These are phyloP conservation scores for Alternaria burnsii DNA, from an alignment of 2,329 filamentous ascomycete genomes.

Conservation along the genomic window DNA sequence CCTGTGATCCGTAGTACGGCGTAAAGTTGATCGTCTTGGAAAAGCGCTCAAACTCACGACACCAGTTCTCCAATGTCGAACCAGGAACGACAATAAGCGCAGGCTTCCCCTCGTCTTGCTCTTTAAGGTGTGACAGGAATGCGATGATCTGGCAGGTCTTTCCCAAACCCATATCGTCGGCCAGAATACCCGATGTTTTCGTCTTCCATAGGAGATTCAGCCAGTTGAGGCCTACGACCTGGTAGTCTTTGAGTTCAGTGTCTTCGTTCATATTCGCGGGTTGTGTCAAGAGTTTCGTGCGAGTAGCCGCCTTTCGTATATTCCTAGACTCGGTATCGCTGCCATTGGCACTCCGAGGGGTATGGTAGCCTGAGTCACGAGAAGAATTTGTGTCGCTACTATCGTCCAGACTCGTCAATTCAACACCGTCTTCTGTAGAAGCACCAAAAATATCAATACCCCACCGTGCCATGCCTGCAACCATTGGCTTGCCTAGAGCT, in stretches of 20 bases:
- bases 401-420: constrained; percentile 64
- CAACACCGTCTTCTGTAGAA: constrained; percentile 68
- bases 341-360: constrained; percentile 57
- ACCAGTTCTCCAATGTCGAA: constrained; percentile 95
- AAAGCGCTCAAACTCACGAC: constrained; percentile 87
- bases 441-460: constrained; percentile 71
- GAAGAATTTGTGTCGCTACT: constrained; percentile 49
- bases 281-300: constrained; percentile 66
- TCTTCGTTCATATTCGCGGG: constrained; percentile 79
- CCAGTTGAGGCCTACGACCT: constrained; percentile 95
- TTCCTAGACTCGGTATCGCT: constrained; percentile 59
- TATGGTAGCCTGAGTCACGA: constrained; percentile 74
- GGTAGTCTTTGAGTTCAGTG: constrained; percentile 87
- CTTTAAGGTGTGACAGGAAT: constrained; percentile 83
- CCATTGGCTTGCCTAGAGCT: constrained; percentile 71
- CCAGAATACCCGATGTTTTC: constrained; percentile 85
- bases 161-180: constrained; percentile 94
- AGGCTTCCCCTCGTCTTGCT: constrained; percentile 72
- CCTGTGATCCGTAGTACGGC: constrained; percentile 75
- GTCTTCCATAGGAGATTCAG: constrained; percentile 82
- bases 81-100: constrained; percentile 90
- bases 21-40: constrained; percentile 77
- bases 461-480: constrained; percentile 72
- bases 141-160: constrained; percentile 98
- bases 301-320: constrained; percentile 45